A percentile compares a stretch with the other conserved stretches of the same genome.
Conservation (phyloP, 1,284 basidiomycete genomes). For the Baeospora myosura region DNA sequence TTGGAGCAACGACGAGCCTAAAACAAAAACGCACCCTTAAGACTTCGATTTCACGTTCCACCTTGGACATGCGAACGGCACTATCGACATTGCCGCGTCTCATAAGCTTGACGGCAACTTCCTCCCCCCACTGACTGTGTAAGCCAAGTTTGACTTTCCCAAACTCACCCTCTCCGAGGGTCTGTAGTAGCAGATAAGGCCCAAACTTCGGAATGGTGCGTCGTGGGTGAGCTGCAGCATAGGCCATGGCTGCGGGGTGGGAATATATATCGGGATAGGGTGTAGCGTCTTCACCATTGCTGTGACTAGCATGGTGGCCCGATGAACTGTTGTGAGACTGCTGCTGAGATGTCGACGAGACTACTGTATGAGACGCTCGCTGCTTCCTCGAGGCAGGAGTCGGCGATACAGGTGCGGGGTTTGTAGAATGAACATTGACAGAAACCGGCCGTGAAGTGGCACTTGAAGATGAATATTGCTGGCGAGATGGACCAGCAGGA, state of each 20-base stretch:
- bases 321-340: slow-evolving; percentile 6
- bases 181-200: slow-evolving; percentile 91
- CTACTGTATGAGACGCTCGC: slow-evolving; percentile 46
- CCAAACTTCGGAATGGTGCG: slow-evolving; percentile 89
- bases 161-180: slow-evolving; percentile 94
- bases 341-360: slow-evolving; percentile 25
- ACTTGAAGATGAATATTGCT: slow-evolving; percentile 12
- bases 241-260: slow-evolving; percentile 84
- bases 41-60: slow-evolving; percentile 96
- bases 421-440: slow-evolving; percentile 37
- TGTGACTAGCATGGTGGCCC: not conserved
- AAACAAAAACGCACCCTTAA: slow-evolving; percentile 61
- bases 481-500: slow-evolving; percentile 38
- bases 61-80: slow-evolving; percentile 85
- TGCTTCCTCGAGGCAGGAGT: slow-evolving; percentile 36
- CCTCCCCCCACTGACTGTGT: slow-evolving; percentile 91
- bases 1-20: slow-evolving; percentile 4
- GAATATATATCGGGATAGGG: slow-evolving; percentile 67
- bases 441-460: slow-evolving; percentile 27
- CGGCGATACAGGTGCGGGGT: slow-evolving; percentile 25
- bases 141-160: slow-evolving; percentile 99
- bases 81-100: slow-evolving; percentile 89
- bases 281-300: slow-evolving; percentile 2
- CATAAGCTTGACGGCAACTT: slow-evolving; percentile 99
- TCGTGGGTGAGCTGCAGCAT: slow-evolving; percentile 75